A percentile compares a stretch with the other conserved stretches of the same genome.
Conservation (phyloP, 164 flowering plant species). For the Magnolia changhungtana region DNA sequence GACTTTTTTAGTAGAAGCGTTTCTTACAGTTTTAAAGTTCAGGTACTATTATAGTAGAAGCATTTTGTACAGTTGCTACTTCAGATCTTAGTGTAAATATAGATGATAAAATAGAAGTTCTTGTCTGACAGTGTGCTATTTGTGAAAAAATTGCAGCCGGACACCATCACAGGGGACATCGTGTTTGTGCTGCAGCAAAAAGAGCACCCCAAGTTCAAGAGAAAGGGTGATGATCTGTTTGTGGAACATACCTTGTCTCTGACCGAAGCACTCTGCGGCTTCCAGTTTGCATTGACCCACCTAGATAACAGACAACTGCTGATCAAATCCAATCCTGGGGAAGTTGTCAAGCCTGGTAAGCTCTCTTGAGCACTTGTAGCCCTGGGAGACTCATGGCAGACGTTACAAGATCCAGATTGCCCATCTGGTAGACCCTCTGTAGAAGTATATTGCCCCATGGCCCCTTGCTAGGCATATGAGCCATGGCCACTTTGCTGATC, state of each 20-base stretch:
- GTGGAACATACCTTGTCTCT: constrained; percentile 70
- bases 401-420: no score
- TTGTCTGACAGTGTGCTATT: neutral
- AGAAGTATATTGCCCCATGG: no score
- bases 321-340: constrained; percentile 75
- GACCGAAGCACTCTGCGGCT: constrained; percentile 84
- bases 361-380: neutral
- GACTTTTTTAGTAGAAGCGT: no score
- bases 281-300: constrained; percentile 67
- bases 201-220: constrained; percentile 81
- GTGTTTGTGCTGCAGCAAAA: constrained; percentile 82
- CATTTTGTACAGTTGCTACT: no score
- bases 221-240: constrained; percentile 82
- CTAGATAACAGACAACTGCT: constrained; percentile 79
- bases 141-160: constrained; percentile 55
- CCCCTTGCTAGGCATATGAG: no score
- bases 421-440: no score
- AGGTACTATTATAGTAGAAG: no score
- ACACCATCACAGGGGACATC: constrained; percentile 79
- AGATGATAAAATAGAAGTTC: neutral
- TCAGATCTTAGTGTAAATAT: neutral
- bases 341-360: constrained; percentile 86
- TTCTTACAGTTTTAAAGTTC: no score
- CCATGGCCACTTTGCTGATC: no score
- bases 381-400: no score